A percentile compares a stretch with the other conserved stretches of the same genome.
Conservation (phyloP, 179 eudicot species). For the Beta macrorhiza region DNA sequence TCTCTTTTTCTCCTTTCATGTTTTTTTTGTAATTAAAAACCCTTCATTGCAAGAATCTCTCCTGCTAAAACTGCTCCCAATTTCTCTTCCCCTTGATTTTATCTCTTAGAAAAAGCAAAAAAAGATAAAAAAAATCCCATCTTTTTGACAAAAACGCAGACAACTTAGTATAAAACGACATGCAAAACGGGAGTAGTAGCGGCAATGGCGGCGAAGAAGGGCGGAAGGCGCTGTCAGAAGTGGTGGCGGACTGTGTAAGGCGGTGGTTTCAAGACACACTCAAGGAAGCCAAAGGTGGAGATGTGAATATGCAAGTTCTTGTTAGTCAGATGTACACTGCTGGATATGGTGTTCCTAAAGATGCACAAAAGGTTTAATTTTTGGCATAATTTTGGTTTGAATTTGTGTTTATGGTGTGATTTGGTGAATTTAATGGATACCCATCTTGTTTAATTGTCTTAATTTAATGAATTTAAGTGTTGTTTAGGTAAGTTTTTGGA, state of each 20-base stretch:
- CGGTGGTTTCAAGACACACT: conserved; percentile 82
- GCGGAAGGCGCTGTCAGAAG: conserved; percentile 46
- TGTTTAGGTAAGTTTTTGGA: neutral
- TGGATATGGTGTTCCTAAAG: conserved; percentile 73
- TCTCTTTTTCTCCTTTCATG: neutral
- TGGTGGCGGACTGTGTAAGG: conserved; percentile 61
- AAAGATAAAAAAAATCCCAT: neutral
- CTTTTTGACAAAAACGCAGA: neutral
- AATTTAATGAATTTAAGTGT: neutral
- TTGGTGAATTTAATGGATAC: neutral
- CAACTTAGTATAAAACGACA: conserved; percentile 17
- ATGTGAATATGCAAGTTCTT: conserved; percentile 73
- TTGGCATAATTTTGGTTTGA: neutral
- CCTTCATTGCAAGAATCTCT: conserved; percentile 2
- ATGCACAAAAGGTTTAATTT: conserved; percentile 53
- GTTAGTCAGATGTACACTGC: conserved; percentile 71
- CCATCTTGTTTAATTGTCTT: neutral
- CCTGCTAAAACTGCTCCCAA: neutral
- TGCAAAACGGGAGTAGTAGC: conserved; percentile 43
- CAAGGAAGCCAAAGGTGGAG: conserved; percentile 80
- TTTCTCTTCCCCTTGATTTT: neutral
- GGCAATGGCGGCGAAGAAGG: conserved; percentile 19
- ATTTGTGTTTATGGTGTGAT: neutral
- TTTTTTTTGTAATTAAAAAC: neutral
- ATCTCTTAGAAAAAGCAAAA: neutral